Conservation (phyloP, 2,329 filamentous ascomycete species). For the Chrysoporthe deuterocubensis region DNA sequence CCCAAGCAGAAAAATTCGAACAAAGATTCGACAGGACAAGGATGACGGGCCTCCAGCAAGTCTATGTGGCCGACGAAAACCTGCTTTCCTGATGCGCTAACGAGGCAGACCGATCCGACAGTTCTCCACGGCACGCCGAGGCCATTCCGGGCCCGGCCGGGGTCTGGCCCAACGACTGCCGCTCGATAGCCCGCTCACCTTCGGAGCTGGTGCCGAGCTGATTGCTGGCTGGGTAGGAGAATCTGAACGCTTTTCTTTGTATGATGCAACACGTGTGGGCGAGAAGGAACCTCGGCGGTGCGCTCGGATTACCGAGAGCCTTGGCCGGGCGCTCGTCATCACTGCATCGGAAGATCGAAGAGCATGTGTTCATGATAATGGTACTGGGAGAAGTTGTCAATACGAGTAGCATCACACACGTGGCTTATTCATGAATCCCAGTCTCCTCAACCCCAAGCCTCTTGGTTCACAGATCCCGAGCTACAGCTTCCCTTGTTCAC, state of each 20-base stretch:
- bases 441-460: background rate
- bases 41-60: background rate
- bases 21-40: background rate
- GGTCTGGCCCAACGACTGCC: background rate
- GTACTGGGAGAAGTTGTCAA: background rate
- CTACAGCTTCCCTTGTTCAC: background rate
- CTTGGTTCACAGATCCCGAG: background rate
- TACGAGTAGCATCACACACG: background rate
- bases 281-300: background rate
- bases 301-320: too few species aligned
- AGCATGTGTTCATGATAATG: background rate
- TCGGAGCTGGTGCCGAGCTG: background rate
- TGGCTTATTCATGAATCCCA: background rate
- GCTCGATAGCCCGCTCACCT: background rate
- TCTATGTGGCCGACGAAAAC: background rate
- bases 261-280: background rate
- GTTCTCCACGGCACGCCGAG: background rate
- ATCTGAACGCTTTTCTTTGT: background rate
- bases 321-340: too few species aligned
- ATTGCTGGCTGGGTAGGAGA: background rate
- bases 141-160: background rate
- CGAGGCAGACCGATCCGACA: background rate
- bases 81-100: background rate
- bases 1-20: background rate
- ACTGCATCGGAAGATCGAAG: too few species aligned